A percentile compares a stretch with the other conserved stretches of the same genome.
These are phyloP conservation scores for Dendrocalamus sinicus DNA, from an alignment of 176 grass and related monocot genomes.

Conservation along the genomic window DNA sequence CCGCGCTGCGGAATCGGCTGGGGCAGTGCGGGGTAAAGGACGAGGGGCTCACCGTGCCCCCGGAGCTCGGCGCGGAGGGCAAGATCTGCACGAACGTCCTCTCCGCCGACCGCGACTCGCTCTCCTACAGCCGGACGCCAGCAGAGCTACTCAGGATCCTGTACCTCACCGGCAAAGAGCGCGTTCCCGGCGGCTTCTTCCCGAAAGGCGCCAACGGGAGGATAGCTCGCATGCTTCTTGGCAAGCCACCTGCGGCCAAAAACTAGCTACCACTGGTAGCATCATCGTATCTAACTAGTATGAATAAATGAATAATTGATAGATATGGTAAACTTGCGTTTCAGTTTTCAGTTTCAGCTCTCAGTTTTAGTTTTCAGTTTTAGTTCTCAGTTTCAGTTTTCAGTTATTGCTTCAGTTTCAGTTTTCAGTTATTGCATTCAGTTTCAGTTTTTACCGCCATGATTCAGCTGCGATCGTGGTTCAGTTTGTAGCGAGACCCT, in stretches of 20 bases:
- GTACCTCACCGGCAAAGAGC: slow-evolving; percentile 60
- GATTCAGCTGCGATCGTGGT: too few species aligned
- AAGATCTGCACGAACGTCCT: slow-evolving; percentile 65
- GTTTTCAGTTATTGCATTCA: too few species aligned
- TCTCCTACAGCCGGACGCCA: slow-evolving; percentile 65
- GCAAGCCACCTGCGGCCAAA: neutral
- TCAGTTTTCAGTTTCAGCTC: too few species aligned
- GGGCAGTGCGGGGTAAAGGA: slow-evolving; percentile 72
- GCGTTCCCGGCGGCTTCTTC: slow-evolving; percentile 56
- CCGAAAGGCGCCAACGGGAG: slow-evolving; percentile 62
- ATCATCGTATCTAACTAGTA: neutral
- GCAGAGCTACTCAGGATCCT: slow-evolving; percentile 67
- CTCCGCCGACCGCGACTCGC: slow-evolving; percentile 66
- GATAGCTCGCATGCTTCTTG: slow-evolving; percentile 56
- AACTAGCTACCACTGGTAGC: neutral
- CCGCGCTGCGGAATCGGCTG: slow-evolving; percentile 56
- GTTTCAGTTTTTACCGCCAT: too few species aligned
- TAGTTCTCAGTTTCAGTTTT: too few species aligned
- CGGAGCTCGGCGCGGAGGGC: slow-evolving; percentile 56
- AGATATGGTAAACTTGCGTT: too few species aligned
- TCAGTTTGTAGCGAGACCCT: too few species aligned
- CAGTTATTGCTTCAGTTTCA: too few species aligned
- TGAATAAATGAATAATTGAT: too few species aligned
- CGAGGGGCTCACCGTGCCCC: slow-evolving; percentile 73
- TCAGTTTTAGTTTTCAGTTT: too few species aligned